Percentiles rank a stretch among this genome's conserved stretches.
These are phyloP conservation scores for Neonectria faginata DNA, from an alignment of 2,329 filamentous ascomycete species.

Conservation along the genomic window DNA sequence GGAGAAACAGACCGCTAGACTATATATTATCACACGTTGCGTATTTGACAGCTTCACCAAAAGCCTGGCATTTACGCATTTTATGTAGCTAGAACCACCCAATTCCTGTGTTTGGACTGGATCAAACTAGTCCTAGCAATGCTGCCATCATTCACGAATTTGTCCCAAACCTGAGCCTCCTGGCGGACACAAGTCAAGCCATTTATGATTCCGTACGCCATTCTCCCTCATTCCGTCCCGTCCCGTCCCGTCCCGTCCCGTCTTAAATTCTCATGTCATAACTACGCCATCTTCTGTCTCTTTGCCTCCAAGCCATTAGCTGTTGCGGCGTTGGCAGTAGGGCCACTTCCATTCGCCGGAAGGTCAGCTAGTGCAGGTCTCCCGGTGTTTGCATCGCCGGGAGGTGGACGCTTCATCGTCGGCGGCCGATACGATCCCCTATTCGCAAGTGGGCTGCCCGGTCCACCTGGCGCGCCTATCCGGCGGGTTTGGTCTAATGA, in stretches of 20 bases:
- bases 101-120: not conserved
- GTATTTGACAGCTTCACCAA: not conserved
- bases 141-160: constrained; percentile 24
- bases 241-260: constrained; percentile 12
- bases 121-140: constrained; percentile 15
- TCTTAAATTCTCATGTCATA: constrained; percentile 12
- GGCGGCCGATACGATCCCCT: constrained; percentile 69
- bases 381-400: constrained; percentile 43
- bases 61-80: not conserved
- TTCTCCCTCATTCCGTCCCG: constrained; percentile 17
- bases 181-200: constrained; percentile 21
- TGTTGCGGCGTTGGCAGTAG: constrained; percentile 33
- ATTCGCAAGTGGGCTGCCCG: constrained; percentile 69
- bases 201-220: constrained; percentile 30
- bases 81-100: not conserved
- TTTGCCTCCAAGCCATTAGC: constrained; percentile 59
- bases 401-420: constrained; percentile 66
- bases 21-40: not conserved
- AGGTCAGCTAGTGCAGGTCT: constrained; percentile 65
- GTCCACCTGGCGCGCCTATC: constrained; percentile 68
- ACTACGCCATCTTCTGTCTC: constrained; percentile 61
- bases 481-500: constrained; percentile 65
- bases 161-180: constrained; percentile 41
- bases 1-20: not conserved
- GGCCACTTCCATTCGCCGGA: constrained; percentile 56